These are phyloP conservation scores for Galerina marginata DNA, from an alignment of 768 basidiomycete genomes.

Conservation along the genomic window DNA sequence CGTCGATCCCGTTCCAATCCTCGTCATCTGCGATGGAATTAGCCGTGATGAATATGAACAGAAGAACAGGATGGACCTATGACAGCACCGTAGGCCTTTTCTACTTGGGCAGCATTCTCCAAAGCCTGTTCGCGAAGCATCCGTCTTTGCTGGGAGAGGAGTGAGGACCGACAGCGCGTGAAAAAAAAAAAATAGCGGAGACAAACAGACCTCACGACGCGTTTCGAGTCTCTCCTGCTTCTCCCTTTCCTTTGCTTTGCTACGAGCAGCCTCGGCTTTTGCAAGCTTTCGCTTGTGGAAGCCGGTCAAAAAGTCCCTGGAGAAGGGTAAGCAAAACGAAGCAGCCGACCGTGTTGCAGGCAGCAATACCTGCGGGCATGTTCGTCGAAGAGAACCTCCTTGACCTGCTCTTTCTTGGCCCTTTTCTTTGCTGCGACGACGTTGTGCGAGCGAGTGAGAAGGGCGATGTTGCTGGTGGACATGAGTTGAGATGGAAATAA, in stretches of 20 bases:
- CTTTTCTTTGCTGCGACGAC: constrained; percentile 72
- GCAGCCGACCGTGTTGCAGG: neutral
- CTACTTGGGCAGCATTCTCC: constrained; percentile 79
- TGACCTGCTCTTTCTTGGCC: constrained; percentile 69
- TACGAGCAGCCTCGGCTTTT: constrained; percentile 76
- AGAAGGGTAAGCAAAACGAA: constrained; percentile 21
- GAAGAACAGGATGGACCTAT: constrained; percentile 40
- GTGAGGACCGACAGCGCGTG: constrained; percentile 17
- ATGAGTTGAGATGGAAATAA: constrained; percentile 31
- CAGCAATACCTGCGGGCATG: constrained; percentile 68
- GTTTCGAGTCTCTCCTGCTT: constrained; percentile 75
- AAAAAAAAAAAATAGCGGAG: constrained; percentile 3
- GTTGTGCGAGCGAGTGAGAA: constrained; percentile 67
- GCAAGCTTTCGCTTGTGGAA: constrained; percentile 92
- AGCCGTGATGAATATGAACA: constrained; percentile 3
- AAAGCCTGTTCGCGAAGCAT: constrained; percentile 77
- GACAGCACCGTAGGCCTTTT: constrained; percentile 69
- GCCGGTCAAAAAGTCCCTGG: constrained; percentile 89
- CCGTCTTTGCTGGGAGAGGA: constrained; percentile 65
- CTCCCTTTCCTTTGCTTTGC: constrained; percentile 76
- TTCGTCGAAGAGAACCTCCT: constrained; percentile 88
- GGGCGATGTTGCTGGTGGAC: constrained; percentile 38
- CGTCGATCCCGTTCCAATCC: constrained; percentile 52
- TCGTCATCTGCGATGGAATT: constrained; percentile 41
- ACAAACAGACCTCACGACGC: constrained; percentile 71